Percentiles rank a stretch among this genome's conserved stretches.
Conservation (phyloP, 2,329 filamentous ascomycete genomes). For the Alternaria metachromatica region DNA sequence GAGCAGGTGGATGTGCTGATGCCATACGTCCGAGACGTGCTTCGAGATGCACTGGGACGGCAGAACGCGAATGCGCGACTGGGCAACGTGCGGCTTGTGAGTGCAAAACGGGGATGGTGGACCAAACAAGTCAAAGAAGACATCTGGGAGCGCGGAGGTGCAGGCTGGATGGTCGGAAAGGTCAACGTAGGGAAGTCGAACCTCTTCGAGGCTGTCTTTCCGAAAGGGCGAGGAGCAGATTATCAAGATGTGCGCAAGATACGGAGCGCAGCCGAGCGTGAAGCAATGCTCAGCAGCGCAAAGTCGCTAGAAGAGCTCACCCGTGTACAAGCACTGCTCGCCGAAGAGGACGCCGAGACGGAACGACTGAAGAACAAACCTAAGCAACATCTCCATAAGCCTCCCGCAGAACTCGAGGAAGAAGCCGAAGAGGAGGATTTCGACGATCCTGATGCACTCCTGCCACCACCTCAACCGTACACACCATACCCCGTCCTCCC, state of each 20-base stretch:
- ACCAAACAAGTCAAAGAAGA: slow-evolving; percentile 84
- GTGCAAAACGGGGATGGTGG: slow-evolving; percentile 88
- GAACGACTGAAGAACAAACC: slow-evolving; percentile 28
- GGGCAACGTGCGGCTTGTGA: slow-evolving; percentile 87
- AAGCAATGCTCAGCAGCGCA: slow-evolving; percentile 37
- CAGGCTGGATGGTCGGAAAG: slow-evolving; percentile 96
- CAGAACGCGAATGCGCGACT: slow-evolving; percentile 74
- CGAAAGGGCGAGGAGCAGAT: slow-evolving; percentile 64
- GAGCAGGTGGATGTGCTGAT: slow-evolving; percentile 84
- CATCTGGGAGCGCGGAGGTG: slow-evolving; percentile 83
- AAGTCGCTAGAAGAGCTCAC: slow-evolving; percentile 35
- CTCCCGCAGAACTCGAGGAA: slow-evolving; percentile 26
- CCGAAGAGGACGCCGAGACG: slow-evolving; percentile 41
- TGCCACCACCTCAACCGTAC: slow-evolving; percentile 78
- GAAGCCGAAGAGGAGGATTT: slow-evolving; percentile 33
- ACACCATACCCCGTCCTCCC: slow-evolving; percentile 83
- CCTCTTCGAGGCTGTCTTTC: slow-evolving; percentile 86
- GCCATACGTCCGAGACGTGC: slow-evolving; percentile 79
- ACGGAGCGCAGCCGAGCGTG: slow-evolving; percentile 41
- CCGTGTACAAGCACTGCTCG: slow-evolving; percentile 37
- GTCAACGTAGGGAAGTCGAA: slow-evolving; percentile 97
- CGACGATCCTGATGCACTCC: slow-evolving; percentile 56
- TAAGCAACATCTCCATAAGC: slow-evolving; percentile 27
- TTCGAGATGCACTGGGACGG: slow-evolving; percentile 77
- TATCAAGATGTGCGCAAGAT: slow-evolving; percentile 46